Conservation (phyloP, 768 basidiomycete species). For the Asterophora parasitica region DNA sequence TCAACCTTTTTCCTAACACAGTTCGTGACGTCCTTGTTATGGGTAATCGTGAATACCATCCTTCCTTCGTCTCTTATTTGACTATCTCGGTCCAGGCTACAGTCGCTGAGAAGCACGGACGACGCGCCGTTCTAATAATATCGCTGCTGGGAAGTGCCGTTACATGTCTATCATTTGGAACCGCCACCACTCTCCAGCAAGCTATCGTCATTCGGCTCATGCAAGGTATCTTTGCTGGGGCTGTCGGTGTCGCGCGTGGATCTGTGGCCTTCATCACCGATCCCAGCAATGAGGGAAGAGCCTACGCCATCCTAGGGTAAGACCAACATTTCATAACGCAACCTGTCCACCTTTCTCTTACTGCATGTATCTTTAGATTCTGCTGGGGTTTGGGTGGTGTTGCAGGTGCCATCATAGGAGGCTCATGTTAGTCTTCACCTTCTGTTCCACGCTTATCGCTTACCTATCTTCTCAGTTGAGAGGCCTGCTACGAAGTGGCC, state of each 20-base stretch:
- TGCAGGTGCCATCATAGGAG: slow-evolving; percentile 81
- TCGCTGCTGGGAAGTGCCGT: slow-evolving; percentile 83
- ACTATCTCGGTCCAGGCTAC: slow-evolving; percentile 55
- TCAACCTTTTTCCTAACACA: slow-evolving; percentile 91
- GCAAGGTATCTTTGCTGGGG: slow-evolving; percentile 90
- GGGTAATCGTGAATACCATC: slow-evolving; percentile 46
- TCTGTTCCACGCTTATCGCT: slow-evolving; percentile 1
- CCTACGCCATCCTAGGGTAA: slow-evolving; percentile 89
- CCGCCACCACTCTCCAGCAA: slow-evolving; percentile 67
- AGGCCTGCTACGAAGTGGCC: slow-evolving; percentile 88
- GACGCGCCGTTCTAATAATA: slow-evolving; percentile 76
- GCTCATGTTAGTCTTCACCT: slow-evolving; percentile 56
- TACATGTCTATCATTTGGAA: slow-evolving; percentile 76
- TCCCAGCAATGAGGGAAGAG: slow-evolving; percentile 86
- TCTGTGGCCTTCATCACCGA: slow-evolving; percentile 87
- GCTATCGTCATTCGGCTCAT: slow-evolving; percentile 81
- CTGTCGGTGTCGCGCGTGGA: slow-evolving; percentile 91
- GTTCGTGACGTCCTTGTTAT: slow-evolving; percentile 90
- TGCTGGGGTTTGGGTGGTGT: slow-evolving; percentile 98
- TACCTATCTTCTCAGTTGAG: slow-evolving; percentile 51
- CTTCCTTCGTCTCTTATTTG: slow-evolving; percentile 12
- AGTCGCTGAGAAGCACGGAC: slow-evolving; percentile 89
- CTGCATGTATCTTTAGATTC: slow-evolving; percentile 46
- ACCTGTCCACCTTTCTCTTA: background rate
- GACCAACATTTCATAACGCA: slow-evolving; percentile 5